Evolutionary conservation across 2,329 filamentous ascomycete genomes (phyloP).

Genomic region (Coniochaeta ligniaria): DNA sequence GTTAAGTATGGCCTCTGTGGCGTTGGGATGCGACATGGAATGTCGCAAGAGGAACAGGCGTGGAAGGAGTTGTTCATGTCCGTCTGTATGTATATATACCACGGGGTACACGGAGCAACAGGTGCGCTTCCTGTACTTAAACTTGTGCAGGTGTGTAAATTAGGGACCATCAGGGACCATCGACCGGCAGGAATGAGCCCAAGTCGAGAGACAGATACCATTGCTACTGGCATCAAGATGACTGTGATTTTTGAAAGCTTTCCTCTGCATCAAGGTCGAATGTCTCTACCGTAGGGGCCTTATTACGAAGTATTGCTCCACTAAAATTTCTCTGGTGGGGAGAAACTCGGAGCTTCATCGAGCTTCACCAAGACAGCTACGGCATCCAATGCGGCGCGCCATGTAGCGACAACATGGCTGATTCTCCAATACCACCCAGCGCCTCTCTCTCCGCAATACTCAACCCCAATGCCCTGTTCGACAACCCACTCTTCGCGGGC

Average conservation of each 20-base stretch:
- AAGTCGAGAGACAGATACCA: background rate
- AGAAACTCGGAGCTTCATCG: background rate
- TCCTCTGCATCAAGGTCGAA: too few relatives aligned
- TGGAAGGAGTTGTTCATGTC: background rate
- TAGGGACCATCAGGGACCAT: background rate
- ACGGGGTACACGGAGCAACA: background rate
- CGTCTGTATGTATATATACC: background rate
- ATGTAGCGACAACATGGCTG: slow-evolving; percentile 1
- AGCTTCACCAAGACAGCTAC: background rate
- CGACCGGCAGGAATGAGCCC: background rate
- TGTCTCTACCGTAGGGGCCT: too few relatives aligned
- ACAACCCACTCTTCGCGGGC: slow-evolving; percentile 58
- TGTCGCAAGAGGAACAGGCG: background rate
- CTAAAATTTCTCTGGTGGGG: background rate
- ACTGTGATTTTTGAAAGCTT: background rate
- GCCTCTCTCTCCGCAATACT: slow-evolving; percentile 19
- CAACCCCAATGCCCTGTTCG: slow-evolving; percentile 51
- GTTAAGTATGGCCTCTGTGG: slow-evolving; percentile 29
- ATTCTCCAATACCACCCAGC: slow-evolving; percentile 4
- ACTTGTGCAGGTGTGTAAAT: background rate
- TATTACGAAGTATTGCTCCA: too few relatives aligned
- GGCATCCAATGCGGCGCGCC: background rate
- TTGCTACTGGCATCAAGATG: too few relatives aligned
- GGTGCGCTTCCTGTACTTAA: background rate
- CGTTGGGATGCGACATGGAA: background rate